Evolutionary conservation across 306 rosid species (phyloP), one percentile per base, ranked within the genome.

Genomic region (Comarum palustre): DNA sequence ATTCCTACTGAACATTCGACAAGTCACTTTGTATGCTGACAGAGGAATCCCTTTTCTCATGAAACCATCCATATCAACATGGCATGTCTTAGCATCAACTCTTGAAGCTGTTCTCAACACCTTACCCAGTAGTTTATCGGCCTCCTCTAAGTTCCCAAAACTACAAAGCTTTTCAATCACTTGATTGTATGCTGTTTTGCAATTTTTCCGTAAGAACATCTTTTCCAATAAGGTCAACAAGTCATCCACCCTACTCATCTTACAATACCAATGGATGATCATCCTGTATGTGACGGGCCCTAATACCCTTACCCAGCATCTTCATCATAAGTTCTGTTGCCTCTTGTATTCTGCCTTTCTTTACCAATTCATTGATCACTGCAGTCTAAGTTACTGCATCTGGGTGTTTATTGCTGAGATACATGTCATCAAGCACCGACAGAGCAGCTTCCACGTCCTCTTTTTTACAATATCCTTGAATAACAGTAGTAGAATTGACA

Each of bases 71-170:
- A 93, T 91, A 68, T 89, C 81, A 77, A 84, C 81, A 80, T 88
- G 96, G 77, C 97, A 91, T 22, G 97, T 86, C 46, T 88, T 80
- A 62, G 89, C 89, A 83, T 94, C 98, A 69, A 62, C 69, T 83
- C 68, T 89, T 51, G 98, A 89, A 75, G 98, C 96, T 59, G 96
- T 91, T 83, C 97, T 86, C 85, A 94, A 86, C 76, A 89, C 91
- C 82, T 85, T 84, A 73, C 88, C 83, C 52, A 91, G 64, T 32
- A 87, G 91, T 84, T 86, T 82, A 71, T 86, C 89, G 69, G 97
- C 98, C 86, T 86, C 91, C 71, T 88, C 88, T 45, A 75, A 86
- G 74, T 86, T 86, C 67, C 97, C 90, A 62, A 91, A 84, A 73
- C 55, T 54, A 77, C 98, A 94, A 60, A 89, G 92, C 82, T 94